Conservation (phyloP, 192 early-diverging fungal genomes). For the Coemansia sp. region DNA sequence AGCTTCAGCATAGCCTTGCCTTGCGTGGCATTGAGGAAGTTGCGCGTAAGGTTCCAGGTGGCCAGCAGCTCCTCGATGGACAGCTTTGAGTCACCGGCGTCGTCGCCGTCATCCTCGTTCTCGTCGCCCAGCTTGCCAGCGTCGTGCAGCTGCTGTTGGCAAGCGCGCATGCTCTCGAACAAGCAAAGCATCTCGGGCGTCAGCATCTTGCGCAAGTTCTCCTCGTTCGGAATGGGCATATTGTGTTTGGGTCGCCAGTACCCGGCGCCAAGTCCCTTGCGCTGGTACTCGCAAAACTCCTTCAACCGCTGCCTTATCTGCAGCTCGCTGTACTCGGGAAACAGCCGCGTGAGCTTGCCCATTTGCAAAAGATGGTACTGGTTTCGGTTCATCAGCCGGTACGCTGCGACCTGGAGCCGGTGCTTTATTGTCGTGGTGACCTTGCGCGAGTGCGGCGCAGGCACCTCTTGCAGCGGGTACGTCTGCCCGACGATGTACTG, state of each 20-base stretch:
- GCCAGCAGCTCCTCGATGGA: slow-evolving; percentile 94
- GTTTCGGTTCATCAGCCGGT: slow-evolving; percentile 83
- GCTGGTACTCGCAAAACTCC: slow-evolving; percentile 95
- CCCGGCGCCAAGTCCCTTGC: slow-evolving; percentile 81
- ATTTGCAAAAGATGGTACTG: slow-evolving; percentile 74
- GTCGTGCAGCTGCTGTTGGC: slow-evolving; percentile 89
- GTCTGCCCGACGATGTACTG: slow-evolving; percentile 91
- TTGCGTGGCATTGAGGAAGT: slow-evolving; percentile 91
- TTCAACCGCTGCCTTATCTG: slow-evolving; percentile 91
- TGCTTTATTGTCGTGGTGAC: slow-evolving; percentile 85
- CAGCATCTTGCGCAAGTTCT: slow-evolving; percentile 87
- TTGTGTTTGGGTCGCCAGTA: slow-evolving; percentile 88
- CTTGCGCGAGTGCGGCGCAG: slow-evolving; percentile 92
- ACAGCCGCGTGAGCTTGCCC: slow-evolving; percentile 75
- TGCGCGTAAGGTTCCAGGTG: slow-evolving; percentile 93
- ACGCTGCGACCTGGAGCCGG: slow-evolving; percentile 86
- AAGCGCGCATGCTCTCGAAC: slow-evolving; percentile 90
- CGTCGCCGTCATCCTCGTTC: slow-evolving; percentile 69
- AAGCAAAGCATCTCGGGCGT: slow-evolving; percentile 96
- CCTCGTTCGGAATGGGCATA: slow-evolving; percentile 76
- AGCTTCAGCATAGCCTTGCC: slow-evolving; percentile 96
- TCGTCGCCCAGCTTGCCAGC: slow-evolving; percentile 78
- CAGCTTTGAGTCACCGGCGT: slow-evolving; percentile 64
- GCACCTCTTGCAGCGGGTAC: slow-evolving; percentile 92
- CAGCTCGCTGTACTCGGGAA: slow-evolving; percentile 83